A percentile compares a stretch with the other conserved stretches of the same genome.
phyloP scores from a whole-genome alignment of 192 early-diverging fungal genomes.

The Coemansia sp. region DNA sequence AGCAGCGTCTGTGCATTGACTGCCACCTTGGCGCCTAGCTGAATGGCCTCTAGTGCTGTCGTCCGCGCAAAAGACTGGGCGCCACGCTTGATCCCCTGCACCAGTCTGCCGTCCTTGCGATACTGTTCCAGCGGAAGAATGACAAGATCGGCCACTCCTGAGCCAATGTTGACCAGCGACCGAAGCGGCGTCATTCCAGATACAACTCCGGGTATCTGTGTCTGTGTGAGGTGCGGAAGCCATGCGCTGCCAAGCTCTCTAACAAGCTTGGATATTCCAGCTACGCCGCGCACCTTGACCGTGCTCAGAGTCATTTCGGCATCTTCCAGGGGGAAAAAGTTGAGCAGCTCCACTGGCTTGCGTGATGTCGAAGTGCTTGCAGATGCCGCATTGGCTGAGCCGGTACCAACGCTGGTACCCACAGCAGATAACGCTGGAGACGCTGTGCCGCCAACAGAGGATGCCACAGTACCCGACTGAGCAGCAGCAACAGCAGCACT shows the following conservation, averaged over 20 bases:
- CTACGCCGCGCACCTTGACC: constrained; percentile 77
- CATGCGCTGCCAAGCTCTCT: constrained; percentile 70
- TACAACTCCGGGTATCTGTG: constrained; percentile 86
- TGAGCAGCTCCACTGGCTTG: constrained; percentile 64
- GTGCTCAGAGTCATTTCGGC: constrained; percentile 83
- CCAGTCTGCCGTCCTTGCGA: constrained; percentile 83
- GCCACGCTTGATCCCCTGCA: constrained; percentile 85
- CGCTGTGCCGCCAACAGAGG: neutral
- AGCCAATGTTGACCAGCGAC: constrained; percentile 86
- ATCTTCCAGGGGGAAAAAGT: constrained; percentile 90
- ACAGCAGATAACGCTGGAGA: neutral
- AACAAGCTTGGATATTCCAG: constrained; percentile 67
- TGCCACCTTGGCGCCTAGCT: constrained; percentile 81
- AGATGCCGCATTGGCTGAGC: neutral
- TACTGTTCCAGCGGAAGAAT: constrained; percentile 93
- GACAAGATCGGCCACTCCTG: constrained; percentile 89
- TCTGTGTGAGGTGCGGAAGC: constrained; percentile 91
- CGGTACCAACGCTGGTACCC: neutral
- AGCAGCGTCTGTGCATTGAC: constrained; percentile 86
- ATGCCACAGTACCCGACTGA: neutral
- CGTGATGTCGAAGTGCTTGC: constrained; percentile 6
- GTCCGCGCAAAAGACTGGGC: constrained; percentile 86
- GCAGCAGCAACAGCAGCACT: neutral
- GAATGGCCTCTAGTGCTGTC: constrained; percentile 88
- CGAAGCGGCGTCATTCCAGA: constrained; percentile 86